These are phyloP conservation scores for Fistulinella prunicolor DNA, from an alignment of 768 basidiomycete genomes.

Conservation along the genomic window DNA sequence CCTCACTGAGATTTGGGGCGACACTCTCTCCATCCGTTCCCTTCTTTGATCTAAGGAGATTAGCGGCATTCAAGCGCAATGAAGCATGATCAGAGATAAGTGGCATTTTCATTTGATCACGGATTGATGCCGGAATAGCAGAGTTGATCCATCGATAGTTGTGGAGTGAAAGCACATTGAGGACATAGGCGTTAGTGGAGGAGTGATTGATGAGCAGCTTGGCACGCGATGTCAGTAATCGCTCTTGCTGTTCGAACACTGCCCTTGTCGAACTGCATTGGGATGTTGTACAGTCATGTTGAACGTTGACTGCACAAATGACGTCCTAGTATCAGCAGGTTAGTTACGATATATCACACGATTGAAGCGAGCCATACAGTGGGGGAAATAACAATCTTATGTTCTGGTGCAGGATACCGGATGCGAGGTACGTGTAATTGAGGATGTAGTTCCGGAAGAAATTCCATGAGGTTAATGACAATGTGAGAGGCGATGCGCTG, in stretches of 20 bases:
- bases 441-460: conserved; percentile 2
- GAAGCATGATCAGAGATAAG: not conserved
- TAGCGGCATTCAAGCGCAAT: not conserved
- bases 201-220: not conserved
- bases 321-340: not conserved
- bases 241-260: not conserved
- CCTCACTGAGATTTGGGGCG: too few species aligned
- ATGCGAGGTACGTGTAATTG: not conserved
- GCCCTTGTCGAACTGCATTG: not conserved
- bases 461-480: not conserved
- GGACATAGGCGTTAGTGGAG: not conserved
- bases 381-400: not conserved
- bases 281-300: not conserved
- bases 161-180: not conserved
- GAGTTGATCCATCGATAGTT: not conserved
- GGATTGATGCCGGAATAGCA: not conserved
- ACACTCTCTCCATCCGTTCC: too few species aligned
- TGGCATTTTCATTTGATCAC: not conserved
- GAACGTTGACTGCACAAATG: conserved; percentile 1
- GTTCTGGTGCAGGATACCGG: not conserved
- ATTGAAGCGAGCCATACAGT: too few species aligned
- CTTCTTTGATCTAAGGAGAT: not conserved
- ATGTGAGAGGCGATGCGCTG: not conserved
- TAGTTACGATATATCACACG: too few species aligned
- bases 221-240: not conserved